phyloP scores from a whole-genome alignment of 805 yeast species.

The Candida ascalaphidarum region DNA sequence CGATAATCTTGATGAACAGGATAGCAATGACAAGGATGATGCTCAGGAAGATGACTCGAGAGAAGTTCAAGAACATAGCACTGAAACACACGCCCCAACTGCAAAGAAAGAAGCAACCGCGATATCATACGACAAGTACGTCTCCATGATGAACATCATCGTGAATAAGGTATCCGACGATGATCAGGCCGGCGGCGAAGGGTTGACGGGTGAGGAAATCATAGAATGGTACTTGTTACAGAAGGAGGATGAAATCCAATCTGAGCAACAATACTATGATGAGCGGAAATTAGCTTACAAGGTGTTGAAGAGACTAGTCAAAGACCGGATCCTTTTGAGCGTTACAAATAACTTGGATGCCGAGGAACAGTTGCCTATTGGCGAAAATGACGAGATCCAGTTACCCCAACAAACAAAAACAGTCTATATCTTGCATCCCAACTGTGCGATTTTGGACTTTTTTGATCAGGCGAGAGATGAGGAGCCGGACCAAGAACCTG shows the following conservation, averaged over 20 bases:
- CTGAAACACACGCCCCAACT: constrained; percentile 1
- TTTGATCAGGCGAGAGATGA: constrained; percentile 32
- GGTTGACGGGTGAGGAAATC: constrained; percentile 59
- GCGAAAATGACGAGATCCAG: constrained; percentile 9
- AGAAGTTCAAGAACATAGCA: constrained; percentile 1
- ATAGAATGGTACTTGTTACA: constrained; percentile 76
- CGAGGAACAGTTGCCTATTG: constrained; percentile 10
- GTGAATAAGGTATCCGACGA: constrained; percentile 58
- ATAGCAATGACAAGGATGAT: constrained; percentile 6
- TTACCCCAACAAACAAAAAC: constrained; percentile 17
- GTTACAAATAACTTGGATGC: constrained; percentile 28
- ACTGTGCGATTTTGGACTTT: constrained; percentile 69
- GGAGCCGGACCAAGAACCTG: constrained; percentile 8
- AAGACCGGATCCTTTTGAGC: constrained; percentile 73
- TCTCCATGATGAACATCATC: constrained; percentile 71
- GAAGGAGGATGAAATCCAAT: constrained; percentile 59
- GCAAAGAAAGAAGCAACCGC: constrained; percentile 3
- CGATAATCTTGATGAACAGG: constrained; percentile 27
- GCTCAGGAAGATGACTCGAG: constrained; percentile 3
- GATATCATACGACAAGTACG: constrained; percentile 81
- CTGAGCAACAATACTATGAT: constrained; percentile 61
- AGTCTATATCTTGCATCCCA: constrained; percentile 58
- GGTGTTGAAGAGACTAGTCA: constrained; percentile 75
- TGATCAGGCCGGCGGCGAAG: constrained; percentile 41
- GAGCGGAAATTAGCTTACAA: constrained; percentile 69